Evolutionary conservation across 139 green algal species (phyloP).

Genomic region (Desmodesmus armatus): DNA sequence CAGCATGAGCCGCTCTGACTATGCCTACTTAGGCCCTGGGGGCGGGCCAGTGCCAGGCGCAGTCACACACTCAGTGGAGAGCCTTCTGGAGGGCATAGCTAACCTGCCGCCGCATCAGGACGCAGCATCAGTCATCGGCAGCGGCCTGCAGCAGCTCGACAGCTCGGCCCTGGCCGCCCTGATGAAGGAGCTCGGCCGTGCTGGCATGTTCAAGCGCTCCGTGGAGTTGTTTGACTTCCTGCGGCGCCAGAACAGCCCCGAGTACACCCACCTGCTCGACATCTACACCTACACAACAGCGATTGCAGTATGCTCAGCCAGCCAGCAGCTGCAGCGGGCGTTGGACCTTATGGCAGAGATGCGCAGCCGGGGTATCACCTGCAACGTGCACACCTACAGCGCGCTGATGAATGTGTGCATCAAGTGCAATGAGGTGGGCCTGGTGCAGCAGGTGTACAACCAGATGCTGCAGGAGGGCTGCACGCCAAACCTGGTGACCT

Average conservation of each 20-base stretch:
- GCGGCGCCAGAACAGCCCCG: conserved; percentile 64
- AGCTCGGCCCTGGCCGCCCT: conserved; percentile 78
- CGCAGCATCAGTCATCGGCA: neutral
- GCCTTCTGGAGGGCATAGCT: conserved; percentile 40
- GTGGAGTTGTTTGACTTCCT: conserved; percentile 92
- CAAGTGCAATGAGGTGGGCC: conserved; percentile 77
- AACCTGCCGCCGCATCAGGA: conserved; percentile 11
- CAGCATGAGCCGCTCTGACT: conserved; percentile 32
- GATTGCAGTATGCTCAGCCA: conserved; percentile 75
- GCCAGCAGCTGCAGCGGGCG: conserved; percentile 76
- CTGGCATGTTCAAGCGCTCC: conserved; percentile 57
- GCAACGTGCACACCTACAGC: conserved; percentile 83
- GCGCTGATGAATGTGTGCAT: conserved; percentile 88
- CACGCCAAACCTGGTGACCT: conserved; percentile 80
- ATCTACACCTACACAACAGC: conserved; percentile 94
- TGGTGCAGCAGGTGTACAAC: conserved; percentile 78
- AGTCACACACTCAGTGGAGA: conserved; percentile 31
- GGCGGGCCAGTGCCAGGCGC: neutral
- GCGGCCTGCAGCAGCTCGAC: conserved; percentile 79
- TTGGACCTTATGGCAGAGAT: conserved; percentile 85
- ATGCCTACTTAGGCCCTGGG: conserved; percentile 13
- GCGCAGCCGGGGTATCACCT: conserved; percentile 66
- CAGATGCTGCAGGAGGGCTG: conserved; percentile 76
- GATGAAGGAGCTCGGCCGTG: conserved; percentile 88
- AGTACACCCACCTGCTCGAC: conserved; percentile 80